Evolutionary conservation across 164 flowering plant species (phyloP), one percentile per base, ranked within the genome.

Genomic region (Paratinospora sagittata): DNA sequence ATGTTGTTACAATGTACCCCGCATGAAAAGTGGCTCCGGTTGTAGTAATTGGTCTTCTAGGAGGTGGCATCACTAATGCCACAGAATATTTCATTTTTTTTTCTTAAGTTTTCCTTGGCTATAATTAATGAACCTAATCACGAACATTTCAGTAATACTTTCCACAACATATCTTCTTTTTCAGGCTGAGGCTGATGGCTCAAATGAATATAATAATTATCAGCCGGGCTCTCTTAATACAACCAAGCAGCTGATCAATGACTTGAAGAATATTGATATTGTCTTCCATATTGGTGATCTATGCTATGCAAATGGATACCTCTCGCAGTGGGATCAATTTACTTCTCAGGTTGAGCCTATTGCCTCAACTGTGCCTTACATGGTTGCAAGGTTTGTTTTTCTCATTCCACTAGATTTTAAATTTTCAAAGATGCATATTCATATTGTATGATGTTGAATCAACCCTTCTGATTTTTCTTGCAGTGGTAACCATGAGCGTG

Each of bases 321-420:
- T 84, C 27, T 83, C 86, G 19, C 86, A 83, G 45, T 83, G 86
- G 86, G 86, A 83, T 70, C 86, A 83, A 67, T 83, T 83, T 57
- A 83, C 86, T 5, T 68, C 84, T 39, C 84, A 81, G 62, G 77
- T 83, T 27, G 86, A 83, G 80, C 84, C 86, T 11, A 83, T 83
- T 72, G 75, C 82, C 64, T 83, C 86, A 52, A 67, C 75, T n/a
- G 77, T 79, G 27, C 86, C 86, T 11, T 83, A 81, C 65, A 83
- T 83, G 86, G 19, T 81, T 41, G 81, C 82, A 27, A 81, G 86
- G 86, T 83, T 43, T 67, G 67, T 67, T 43, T 30, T 72, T 60
- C 61, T 17, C 14, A 45, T 13, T 10, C 1, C 19, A 19, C 61
- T 55, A 8, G 61, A 52, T 8, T 52, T 16, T 52, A 19, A 16